These are phyloP conservation scores for Lachancea sp. DNA, from an alignment of 805 yeast genomes.

Conservation along the genomic window DNA sequence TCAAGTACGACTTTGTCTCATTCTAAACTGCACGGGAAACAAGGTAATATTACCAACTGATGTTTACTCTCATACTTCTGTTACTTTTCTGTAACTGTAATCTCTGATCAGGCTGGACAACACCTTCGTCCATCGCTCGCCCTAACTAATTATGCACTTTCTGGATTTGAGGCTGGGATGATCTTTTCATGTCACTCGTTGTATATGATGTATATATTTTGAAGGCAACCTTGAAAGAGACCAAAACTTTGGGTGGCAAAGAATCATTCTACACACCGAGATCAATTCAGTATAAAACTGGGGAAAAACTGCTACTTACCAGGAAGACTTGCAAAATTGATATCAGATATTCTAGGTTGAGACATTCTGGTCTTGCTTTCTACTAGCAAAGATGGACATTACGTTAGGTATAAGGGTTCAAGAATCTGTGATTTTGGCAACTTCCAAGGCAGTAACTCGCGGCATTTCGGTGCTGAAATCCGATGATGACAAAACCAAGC, in stretches of 20 bases:
- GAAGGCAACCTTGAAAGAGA: no score
- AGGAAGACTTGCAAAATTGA: no score
- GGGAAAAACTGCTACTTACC: background rate
- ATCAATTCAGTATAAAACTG: background rate
- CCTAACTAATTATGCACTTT: no score
- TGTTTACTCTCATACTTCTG: no score
- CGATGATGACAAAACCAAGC: slow-evolving; percentile 73
- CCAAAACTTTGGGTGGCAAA: slow-evolving; percentile 4
- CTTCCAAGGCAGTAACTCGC: slow-evolving; percentile 91
- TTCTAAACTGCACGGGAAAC: no score
- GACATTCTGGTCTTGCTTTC: no score
- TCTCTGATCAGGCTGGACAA: no score
- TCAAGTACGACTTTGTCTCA: no score
- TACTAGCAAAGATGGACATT: slow-evolving; percentile 61
- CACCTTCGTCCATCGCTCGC: no score
- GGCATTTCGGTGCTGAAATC: slow-evolving; percentile 79
- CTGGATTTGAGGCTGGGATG: no score
- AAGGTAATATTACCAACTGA: no score
- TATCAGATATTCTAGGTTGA: background rate
- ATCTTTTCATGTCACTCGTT: background rate
- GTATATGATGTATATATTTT: background rate
- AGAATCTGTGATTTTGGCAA: slow-evolving; percentile 79
- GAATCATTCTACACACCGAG: background rate
- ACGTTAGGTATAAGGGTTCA: slow-evolving; percentile 77
- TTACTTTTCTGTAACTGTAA: no score